Conservation (phyloP, 768 basidiomycete genomes). For the Kockovaella imperatae region DNA sequence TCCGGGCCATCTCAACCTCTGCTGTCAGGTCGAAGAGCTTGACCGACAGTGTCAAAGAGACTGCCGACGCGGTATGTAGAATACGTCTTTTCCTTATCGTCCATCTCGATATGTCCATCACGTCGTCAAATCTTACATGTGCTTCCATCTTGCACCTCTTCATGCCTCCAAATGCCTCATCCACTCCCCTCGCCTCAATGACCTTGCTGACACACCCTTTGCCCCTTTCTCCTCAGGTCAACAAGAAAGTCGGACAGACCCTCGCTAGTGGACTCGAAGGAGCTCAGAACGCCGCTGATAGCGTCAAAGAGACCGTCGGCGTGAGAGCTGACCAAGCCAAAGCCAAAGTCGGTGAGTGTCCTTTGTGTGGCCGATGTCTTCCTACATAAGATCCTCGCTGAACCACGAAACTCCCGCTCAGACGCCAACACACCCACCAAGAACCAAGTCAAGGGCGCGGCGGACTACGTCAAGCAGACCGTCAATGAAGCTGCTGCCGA, state of each 20-base stretch:
- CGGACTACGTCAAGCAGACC: constrained; percentile 6
- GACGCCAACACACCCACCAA: constrained; percentile 11
- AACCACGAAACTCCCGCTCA: constrained; percentile 1
- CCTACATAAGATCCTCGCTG: background rate
- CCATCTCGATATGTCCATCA: background rate
- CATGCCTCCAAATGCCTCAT: no score
- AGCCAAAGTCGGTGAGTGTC: background rate
- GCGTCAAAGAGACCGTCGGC: constrained; percentile 22
- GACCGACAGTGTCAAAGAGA: constrained; percentile 29
- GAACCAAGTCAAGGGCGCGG: constrained; percentile 5
- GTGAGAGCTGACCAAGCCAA: constrained; percentile 1
- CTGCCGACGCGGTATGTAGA: constrained; percentile 32
- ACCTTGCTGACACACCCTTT: background rate
- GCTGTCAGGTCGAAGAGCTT: constrained; percentile 15
- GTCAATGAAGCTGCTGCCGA: constrained; percentile 17
- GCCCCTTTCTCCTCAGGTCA: constrained; percentile 21
- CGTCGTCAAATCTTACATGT: background rate
- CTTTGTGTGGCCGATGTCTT: no score
- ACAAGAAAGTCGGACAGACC: constrained; percentile 34
- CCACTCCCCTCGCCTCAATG: background rate
- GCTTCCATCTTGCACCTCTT: background rate
- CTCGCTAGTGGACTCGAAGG: constrained; percentile 24
- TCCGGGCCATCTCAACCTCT: constrained; percentile 17
- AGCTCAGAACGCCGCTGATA: constrained; percentile 11
- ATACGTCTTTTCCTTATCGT: no score